A percentile compares a stretch with the other conserved stretches of the same genome.
These are phyloP conservation scores for Vigna nakashimae DNA, from an alignment of 306 rosid genomes.

Conservation along the genomic window DNA sequence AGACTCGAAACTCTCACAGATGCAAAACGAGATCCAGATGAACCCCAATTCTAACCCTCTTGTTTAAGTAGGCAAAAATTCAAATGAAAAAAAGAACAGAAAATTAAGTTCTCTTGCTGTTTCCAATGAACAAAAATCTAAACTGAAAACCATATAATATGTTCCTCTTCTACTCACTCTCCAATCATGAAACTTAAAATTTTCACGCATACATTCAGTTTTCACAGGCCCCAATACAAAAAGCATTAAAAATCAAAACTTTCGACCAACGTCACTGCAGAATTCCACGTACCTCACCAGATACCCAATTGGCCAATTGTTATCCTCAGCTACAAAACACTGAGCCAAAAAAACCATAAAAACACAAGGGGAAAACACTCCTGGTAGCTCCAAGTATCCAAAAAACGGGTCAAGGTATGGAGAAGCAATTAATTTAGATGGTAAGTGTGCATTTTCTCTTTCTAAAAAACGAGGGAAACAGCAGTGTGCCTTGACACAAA, in stretches of 20 bases:
- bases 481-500: conserved; percentile 17
- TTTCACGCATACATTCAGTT: conserved; percentile 36
- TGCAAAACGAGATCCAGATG: conserved; percentile 45
- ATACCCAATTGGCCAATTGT: conserved; percentile 28
- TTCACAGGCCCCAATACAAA: conserved; percentile 33
- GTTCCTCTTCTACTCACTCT: conserved; percentile 13
- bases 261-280: conserved; percentile 14
- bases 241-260: conserved; percentile 31
- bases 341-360: not conserved
- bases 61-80: conserved; percentile 22
- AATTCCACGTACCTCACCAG: conserved; percentile 56
- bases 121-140: not conserved
- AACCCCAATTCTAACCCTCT: conserved; percentile 19
- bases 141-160: conserved; percentile 11
- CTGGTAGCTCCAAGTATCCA: conserved; percentile 31
- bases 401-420: not conserved
- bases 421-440: conserved; percentile 13
- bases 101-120: not conserved
- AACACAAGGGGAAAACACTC: not conserved
- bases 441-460: conserved; percentile 54
- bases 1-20: conserved; percentile 29
- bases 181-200: conserved; percentile 25
- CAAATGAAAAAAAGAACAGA: not conserved
- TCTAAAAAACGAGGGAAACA: conserved; percentile 42
- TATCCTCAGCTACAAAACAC: not conserved